Percentiles rank a stretch among this genome's conserved stretches.
Conservation (phyloP, 1,284 basidiomycete genomes). For the Laetiporus sulphureus region DNA sequence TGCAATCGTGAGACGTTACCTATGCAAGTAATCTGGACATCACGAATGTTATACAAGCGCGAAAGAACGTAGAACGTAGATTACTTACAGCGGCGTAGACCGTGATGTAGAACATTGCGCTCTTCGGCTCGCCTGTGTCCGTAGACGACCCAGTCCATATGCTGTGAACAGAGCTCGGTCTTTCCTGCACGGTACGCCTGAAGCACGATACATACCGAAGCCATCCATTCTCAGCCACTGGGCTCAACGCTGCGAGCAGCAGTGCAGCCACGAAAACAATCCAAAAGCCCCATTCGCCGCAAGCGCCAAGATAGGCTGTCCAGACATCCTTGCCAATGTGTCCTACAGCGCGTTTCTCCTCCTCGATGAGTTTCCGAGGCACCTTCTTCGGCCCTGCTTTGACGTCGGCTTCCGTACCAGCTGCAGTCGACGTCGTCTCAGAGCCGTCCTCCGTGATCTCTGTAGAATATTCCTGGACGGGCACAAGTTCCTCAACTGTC, state of each 20-base stretch:
- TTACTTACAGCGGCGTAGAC: slow-evolving; percentile 63
- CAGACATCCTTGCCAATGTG: slow-evolving; percentile 77
- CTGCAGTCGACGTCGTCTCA: slow-evolving; percentile 45
- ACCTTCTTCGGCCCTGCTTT: slow-evolving; percentile 54
- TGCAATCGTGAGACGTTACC: not conserved
- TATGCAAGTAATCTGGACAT: not conserved
- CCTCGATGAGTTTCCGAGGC: slow-evolving; percentile 83
- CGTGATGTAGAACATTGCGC: slow-evolving; percentile 67
- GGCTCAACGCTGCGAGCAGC: slow-evolving; percentile 60
- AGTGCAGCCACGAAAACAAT: slow-evolving; percentile 53
- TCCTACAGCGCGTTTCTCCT: slow-evolving; percentile 85
- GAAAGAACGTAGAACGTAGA: not conserved
- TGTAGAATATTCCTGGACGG: slow-evolving; percentile 19
- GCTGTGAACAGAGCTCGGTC: too few species aligned
- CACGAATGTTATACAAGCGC: slow-evolving; percentile 8
- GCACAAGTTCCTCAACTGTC: slow-evolving; percentile 19
- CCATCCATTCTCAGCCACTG: slow-evolving; percentile 83
- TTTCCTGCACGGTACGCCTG: too few species aligned
- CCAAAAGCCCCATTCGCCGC: slow-evolving; percentile 70
- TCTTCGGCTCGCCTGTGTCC: slow-evolving; percentile 32
- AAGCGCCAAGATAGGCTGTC: slow-evolving; percentile 71
- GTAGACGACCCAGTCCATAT: slow-evolving; percentile 57
- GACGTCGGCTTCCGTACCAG: slow-evolving; percentile 28
- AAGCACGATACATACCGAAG: slow-evolving; percentile 57
- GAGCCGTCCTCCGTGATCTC: slow-evolving; percentile 37